phyloP scores from a whole-genome alignment of 805 yeast genomes.

The Isabelozyma pseudorhagii region DNA sequence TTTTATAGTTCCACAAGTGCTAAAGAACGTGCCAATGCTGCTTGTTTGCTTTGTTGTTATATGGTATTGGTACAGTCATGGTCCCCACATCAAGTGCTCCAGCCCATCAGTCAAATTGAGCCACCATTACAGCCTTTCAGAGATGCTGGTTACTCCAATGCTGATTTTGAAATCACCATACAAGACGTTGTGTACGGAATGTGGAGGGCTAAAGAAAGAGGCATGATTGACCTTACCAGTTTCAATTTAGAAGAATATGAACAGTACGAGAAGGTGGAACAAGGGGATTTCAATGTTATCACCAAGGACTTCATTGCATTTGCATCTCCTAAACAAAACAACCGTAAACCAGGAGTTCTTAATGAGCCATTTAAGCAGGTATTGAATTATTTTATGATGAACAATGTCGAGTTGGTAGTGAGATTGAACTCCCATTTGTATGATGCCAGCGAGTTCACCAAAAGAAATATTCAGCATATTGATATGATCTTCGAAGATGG shows the following conservation, averaged over 20 bases:
- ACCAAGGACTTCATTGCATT: slow-evolving; percentile 95
- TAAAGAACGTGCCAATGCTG: slow-evolving; percentile 86
- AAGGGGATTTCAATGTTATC: slow-evolving; percentile 90
- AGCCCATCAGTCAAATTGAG: slow-evolving; percentile 86
- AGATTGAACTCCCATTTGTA: slow-evolving; percentile 90
- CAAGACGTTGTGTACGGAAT: slow-evolving; percentile 95
- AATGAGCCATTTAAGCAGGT: slow-evolving; percentile 82
- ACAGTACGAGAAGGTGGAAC: slow-evolving; percentile 91
- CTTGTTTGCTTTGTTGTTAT: slow-evolving; percentile 89
- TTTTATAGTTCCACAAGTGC: slow-evolving; percentile 83
- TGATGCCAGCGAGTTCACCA: slow-evolving; percentile 79
- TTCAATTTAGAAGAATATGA: slow-evolving; percentile 94
- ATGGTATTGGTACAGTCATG: slow-evolving; percentile 94
- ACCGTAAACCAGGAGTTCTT: slow-evolving; percentile 42
- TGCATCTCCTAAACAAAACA: slow-evolving; percentile 86
- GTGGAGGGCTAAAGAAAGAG: slow-evolving; percentile 96
- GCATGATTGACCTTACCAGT: slow-evolving; percentile 77
- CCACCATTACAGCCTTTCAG: slow-evolving; percentile 95
- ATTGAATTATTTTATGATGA: slow-evolving; percentile 65
- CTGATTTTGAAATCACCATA: slow-evolving; percentile 89
- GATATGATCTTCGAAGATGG: slow-evolving; percentile 99
- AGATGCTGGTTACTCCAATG: slow-evolving; percentile 95
- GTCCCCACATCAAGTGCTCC: slow-evolving; percentile 97
- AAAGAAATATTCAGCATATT: slow-evolving; percentile 79
- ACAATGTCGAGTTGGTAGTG: slow-evolving; percentile 84